Percentiles rank a stretch among this genome's conserved stretches.
Conservation (phyloP, 2,329 filamentous ascomycete species). For the Xylaria sp. region DNA sequence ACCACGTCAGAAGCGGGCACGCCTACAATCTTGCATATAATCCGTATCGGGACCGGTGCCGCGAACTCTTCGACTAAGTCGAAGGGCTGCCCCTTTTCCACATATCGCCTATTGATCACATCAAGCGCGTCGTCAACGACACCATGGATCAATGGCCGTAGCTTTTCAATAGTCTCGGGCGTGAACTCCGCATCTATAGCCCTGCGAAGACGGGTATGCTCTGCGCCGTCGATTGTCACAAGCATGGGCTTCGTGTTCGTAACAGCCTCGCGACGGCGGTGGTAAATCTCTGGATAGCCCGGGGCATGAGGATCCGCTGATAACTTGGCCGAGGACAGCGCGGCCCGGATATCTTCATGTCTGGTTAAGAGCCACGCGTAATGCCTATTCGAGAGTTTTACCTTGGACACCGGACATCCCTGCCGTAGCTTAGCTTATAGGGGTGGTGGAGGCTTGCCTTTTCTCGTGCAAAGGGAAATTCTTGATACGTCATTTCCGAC, state of each 20-base stretch:
- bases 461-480: conserved; percentile 34
- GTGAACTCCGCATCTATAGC: conserved; percentile 28
- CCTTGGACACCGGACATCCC: conserved; percentile 23
- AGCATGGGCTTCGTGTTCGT: conserved; percentile 10
- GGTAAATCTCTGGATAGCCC: conserved; percentile 30
- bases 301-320: conserved; percentile 26
- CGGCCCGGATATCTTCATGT: conserved; percentile 21
- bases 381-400: conserved; percentile 24
- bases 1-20: conserved; percentile 23
- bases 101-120: conserved; percentile 13
- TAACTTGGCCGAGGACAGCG: conserved; percentile 17
- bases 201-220: conserved; percentile 22
- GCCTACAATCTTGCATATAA: conserved; percentile 31
- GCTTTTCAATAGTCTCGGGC: conserved; percentile 13
- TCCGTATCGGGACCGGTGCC: conserved; percentile 24
- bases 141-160: conserved; percentile 26
- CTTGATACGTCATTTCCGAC: not conserved
- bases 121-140: conserved; percentile 29
- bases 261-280: conserved; percentile 3
- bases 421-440: conserved; percentile 18
- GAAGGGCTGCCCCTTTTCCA: conserved; percentile 14
- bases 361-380: conserved; percentile 27
- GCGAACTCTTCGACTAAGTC: conserved; percentile 30
- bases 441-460: conserved; percentile 8
- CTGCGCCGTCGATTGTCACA: conserved; percentile 26